Percentiles rank a stretch among this genome's conserved stretches.
Conservation (phyloP, 306 rosid genomes). For the Acacia crassicarpa region DNA sequence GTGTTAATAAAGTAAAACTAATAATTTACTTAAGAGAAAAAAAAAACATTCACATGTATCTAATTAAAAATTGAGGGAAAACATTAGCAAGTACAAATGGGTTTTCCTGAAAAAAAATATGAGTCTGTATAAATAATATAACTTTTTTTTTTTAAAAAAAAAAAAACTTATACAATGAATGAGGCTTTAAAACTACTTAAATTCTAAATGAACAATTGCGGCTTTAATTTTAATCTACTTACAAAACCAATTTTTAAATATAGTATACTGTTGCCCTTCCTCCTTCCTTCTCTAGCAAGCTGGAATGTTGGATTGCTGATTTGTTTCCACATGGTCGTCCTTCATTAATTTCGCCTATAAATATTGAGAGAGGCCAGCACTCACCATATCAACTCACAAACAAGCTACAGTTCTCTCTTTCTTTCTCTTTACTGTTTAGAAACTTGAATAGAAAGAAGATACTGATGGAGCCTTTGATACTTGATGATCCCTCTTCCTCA, state of each 20-base stretch:
- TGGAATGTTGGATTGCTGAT: background rate
- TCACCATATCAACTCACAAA: background rate
- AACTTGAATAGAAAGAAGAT: slow-evolving; percentile 25
- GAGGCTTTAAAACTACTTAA: no score
- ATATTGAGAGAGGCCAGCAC: background rate
- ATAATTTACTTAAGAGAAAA: no score
- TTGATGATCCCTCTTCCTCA: slow-evolving; percentile 39
- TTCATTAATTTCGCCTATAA: slow-evolving; percentile 14
- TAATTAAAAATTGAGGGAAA: no score
- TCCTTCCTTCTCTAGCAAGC: background rate
- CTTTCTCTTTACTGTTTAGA: slow-evolving; percentile 4
- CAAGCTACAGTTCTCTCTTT: background rate
- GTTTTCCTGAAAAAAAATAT: no score
- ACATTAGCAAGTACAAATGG: no score
- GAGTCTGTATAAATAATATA: no score
- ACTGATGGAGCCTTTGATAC: slow-evolving; percentile 32
- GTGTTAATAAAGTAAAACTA: no score
- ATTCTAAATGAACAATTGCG: no score
- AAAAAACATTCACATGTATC: no score
- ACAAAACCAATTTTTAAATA: background rate
- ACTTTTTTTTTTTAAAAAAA: no score
- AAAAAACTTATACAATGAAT: no score
- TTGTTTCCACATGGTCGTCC: slow-evolving; percentile 24
- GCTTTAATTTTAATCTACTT: no score
- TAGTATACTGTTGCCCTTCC: background rate